Percentiles rank a stretch among this genome's conserved stretches.
Evolutionary conservation across 768 basidiomycete species (phyloP).

Genomic region (Phlegmacium glaucopus): DNA sequence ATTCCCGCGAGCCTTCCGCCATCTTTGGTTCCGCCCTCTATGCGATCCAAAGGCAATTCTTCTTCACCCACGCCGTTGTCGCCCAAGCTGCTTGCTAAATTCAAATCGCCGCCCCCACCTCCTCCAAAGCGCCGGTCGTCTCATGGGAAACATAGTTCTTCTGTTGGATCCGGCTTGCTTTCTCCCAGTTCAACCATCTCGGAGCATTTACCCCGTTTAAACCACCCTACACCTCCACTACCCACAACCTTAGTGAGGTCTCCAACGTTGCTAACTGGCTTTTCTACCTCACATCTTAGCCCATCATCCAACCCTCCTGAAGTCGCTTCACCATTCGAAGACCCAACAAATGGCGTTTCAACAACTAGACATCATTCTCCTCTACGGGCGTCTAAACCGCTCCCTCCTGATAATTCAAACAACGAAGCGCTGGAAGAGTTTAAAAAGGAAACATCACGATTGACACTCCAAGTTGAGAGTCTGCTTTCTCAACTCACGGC

Average conservation of each 20-base stretch:
- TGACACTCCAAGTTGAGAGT: constrained; percentile 23
- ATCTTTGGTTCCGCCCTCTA: constrained; percentile 28
- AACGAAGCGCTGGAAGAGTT: constrained; percentile 22
- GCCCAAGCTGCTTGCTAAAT: constrained; percentile 2
- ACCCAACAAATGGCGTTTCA: constrained; percentile 12
- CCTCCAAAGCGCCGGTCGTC: constrained; percentile 9
- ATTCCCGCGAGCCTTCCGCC: constrained; percentile 30
- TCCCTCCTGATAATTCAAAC: constrained; percentile 10
- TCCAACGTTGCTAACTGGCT: neutral
- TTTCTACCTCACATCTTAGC: no score
- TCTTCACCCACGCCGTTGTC: constrained; percentile 5
- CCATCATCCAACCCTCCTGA: neutral
- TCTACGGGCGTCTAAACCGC: constrained; percentile 1
- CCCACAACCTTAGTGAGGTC: constrained; percentile 1
- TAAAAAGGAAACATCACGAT: constrained; percentile 25
- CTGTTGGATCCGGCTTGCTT: neutral
- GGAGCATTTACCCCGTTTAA: neutral
- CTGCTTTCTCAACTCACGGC: constrained; percentile 24
- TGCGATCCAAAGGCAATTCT: constrained; percentile 13
- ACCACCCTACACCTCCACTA: constrained; percentile 4
- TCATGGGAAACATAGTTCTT: neutral
- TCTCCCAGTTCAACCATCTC: neutral
- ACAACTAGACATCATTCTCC: constrained; percentile 5
- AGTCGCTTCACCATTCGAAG: constrained; percentile 19
- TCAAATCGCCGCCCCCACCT: constrained; percentile 12